Percentiles rank a stretch among this genome's conserved stretches.
These are phyloP conservation scores for Hippophae rhamnoides DNA, from an alignment of 306 rosid genomes.

Conservation along the genomic window DNA sequence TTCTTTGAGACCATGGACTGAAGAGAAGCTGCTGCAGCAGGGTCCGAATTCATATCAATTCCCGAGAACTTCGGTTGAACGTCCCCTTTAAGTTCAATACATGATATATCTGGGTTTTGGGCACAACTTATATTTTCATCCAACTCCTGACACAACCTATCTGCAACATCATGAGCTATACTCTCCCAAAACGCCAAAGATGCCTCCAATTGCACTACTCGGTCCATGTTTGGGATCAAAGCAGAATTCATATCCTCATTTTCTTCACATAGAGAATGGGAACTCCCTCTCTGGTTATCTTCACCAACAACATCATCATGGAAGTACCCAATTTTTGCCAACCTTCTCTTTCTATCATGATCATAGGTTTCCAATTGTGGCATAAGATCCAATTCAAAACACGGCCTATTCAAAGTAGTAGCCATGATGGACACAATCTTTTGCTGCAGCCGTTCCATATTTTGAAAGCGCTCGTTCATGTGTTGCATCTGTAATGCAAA, in stretches of 20 bases:
- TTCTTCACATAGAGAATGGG: slow-evolving; percentile 23
- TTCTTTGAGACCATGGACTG: slow-evolving; percentile 26
- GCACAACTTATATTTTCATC: slow-evolving; percentile 40
- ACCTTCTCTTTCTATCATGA: slow-evolving; percentile 47
- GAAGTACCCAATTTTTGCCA: slow-evolving; percentile 31
- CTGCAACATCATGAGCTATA: slow-evolving; percentile 26
- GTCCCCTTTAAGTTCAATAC: slow-evolving; percentile 35
- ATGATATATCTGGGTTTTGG: slow-evolving; percentile 39
- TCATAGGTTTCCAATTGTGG: slow-evolving; percentile 33
- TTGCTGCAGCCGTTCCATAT: slow-evolving; percentile 42
- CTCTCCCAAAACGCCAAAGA: slow-evolving; percentile 57
- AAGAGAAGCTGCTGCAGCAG: slow-evolving; percentile 26
- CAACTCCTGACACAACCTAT: slow-evolving; percentile 38
- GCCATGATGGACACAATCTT: slow-evolving; percentile 39
- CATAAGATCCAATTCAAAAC: slow-evolving; percentile 29
- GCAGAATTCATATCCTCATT: slow-evolving; percentile 15
- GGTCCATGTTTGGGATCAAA: slow-evolving; percentile 25
- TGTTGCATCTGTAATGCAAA: slow-evolving; percentile 25
- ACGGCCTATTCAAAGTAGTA: slow-evolving; percentile 44
- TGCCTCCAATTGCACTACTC: slow-evolving; percentile 46
- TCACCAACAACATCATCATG: slow-evolving; percentile 30
- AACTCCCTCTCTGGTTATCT: slow-evolving; percentile 31
- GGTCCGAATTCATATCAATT: slow-evolving; percentile 56
- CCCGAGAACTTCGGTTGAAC: slow-evolving; percentile 38
- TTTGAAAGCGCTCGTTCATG: slow-evolving; percentile 38